Evolutionary conservation across 805 yeast species (phyloP).

Genomic region (Suhomyces vadensis): DNA sequence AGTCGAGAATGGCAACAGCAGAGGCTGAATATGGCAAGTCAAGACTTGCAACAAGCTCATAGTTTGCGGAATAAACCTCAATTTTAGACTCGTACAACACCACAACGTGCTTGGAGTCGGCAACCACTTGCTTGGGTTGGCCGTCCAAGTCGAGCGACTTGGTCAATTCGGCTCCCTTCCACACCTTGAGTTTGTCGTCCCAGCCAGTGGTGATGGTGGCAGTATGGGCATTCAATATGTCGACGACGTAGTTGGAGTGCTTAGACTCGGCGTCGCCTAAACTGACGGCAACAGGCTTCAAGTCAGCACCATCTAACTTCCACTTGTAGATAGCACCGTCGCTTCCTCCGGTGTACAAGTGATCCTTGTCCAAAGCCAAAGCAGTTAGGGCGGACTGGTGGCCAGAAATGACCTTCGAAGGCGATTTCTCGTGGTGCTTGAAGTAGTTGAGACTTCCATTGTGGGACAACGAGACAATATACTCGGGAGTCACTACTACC

Average conservation of each 20-base stretch:
- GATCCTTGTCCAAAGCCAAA: conserved; percentile 31
- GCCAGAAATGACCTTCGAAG: conserved; percentile 55
- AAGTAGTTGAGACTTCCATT: conserved; percentile 73
- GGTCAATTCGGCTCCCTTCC: conserved; percentile 24
- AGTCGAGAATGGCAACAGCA: conserved; percentile 24
- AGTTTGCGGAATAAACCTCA: conserved; percentile 20
- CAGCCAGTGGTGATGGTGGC: conserved; percentile 65
- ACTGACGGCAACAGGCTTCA: conserved; percentile 32
- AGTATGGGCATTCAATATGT: conserved; percentile 35
- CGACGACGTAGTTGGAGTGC: conserved; percentile 70
- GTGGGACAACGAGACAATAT: conserved; percentile 64
- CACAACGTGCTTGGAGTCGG: conserved; percentile 27
- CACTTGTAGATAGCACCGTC: conserved; percentile 77
- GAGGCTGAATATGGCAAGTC: conserved; percentile 26
- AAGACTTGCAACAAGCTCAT: conserved; percentile 15
- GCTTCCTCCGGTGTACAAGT: conserved; percentile 65
- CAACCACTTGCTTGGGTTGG: conserved; percentile 39
- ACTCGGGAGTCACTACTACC: conserved; percentile 60
- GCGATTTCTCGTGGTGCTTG: conserved; percentile 34
- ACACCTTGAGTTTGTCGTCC: conserved; percentile 73
- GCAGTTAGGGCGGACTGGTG: conserved; percentile 85
- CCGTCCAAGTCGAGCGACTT: conserved; percentile 17
- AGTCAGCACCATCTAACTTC: conserved; percentile 33
- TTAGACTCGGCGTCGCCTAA: conserved; percentile 33
- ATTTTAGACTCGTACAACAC: conserved; percentile 35